Evolutionary conservation across 176 grass and related monocot species (phyloP), one percentile per base, ranked within the genome.

Genomic region (Musa acuminata): DNA sequence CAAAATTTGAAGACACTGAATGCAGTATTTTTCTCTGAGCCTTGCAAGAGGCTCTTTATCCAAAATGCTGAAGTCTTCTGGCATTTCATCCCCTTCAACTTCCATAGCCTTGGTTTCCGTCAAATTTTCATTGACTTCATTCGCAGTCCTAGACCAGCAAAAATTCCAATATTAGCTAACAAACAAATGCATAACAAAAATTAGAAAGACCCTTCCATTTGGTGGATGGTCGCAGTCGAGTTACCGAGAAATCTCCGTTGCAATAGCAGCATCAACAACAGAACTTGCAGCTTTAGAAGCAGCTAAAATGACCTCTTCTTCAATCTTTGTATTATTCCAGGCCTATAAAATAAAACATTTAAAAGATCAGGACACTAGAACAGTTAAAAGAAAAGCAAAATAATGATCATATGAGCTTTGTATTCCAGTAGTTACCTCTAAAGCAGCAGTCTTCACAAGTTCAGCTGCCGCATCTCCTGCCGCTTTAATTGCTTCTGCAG

Each of bases 401-500:
- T 50, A 2, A 75, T 8, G 24, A 77, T 43, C 35, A 5, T 43
- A 43, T 43, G 35, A 43, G 35, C 35, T 43, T 43, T 0, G 3
- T 6, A 43, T 43, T 43, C 35, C 35, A 48, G 72, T 71, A 16
- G 11, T 83, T 99, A 91, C 95, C 95, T 99, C 95, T 53, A 76
- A 82, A 77, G 95, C 95, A 76, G 86, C 82, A 84, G 82, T 91
- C 80, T 86, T 91, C 52, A 99, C 95, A 87, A 99, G 84, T 80
- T 99, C 95, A 0, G 95, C 95, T 66, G 95, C 95, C 78, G 95
- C 95, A 89, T 99, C 95, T 66, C 90, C 95, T 72, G 90, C 95
- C 49, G 95, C 95, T 89, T 94, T 91, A 27, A 93, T 82, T 78
- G 95, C 95, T 62, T 99, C 95, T 69, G 79, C 71, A 67, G 95